These are phyloP conservation scores for Suhomyces yuchorum DNA, from an alignment of 1,139 yeast species.

Conservation along the genomic window DNA sequence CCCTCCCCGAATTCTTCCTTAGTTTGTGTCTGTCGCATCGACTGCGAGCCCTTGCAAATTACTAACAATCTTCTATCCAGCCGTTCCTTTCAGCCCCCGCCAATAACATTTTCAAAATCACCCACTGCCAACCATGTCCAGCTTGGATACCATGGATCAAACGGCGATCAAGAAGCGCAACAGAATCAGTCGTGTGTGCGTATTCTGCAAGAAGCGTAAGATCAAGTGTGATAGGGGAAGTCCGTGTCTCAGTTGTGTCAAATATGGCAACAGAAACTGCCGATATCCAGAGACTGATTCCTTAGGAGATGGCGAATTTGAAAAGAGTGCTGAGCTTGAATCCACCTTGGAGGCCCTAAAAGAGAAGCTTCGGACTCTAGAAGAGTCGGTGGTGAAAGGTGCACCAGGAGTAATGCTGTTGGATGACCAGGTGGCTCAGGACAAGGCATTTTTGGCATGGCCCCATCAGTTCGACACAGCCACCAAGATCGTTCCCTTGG, in stretches of 20 bases:
- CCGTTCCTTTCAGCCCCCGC: constrained; percentile 5
- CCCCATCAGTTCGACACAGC: constrained; percentile 1
- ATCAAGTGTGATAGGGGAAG: constrained; percentile 45
- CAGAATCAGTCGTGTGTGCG: constrained; percentile 42
- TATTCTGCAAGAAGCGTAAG: constrained; percentile 43
- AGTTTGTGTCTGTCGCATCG: not conserved
- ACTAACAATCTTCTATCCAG: not conserved
- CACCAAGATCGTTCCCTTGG: not conserved
- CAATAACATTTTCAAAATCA: not conserved
- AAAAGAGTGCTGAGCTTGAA: constrained; percentile 6
- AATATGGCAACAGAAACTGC: constrained; percentile 33
- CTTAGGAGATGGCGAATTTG: constrained; percentile 4
- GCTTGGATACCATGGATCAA: constrained; percentile 3
- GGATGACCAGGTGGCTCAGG: not conserved
- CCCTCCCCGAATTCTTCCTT: not conserved
- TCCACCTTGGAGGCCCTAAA: constrained; percentile 16
- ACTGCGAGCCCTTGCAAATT: constrained; percentile 1
- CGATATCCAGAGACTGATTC: constrained; percentile 12
- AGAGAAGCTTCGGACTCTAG: constrained; percentile 18
- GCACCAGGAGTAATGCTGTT: not conserved
- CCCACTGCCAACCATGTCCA: not conserved
- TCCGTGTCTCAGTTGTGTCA: constrained; percentile 46
- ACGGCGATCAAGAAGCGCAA: constrained; percentile 25
- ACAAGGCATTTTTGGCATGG: not conserved
- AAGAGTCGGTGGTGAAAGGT: constrained; percentile 14